Evolutionary conservation across 2,329 filamentous ascomycete species (phyloP), one percentile per base, ranked within the genome.

Genomic region (Fusarium sp.): DNA sequence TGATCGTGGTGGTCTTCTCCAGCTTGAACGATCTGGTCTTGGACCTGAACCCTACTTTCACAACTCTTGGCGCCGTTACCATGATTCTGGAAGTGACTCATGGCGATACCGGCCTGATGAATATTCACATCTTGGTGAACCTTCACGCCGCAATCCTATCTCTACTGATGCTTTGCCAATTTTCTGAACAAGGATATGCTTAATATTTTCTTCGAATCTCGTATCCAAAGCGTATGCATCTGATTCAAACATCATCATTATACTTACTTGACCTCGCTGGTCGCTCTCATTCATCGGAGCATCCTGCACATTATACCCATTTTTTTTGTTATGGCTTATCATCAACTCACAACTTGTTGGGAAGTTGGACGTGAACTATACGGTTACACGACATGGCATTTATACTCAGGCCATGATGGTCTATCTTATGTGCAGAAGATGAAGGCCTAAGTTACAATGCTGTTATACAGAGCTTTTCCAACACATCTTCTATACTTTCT

Each of bases 1-100:
- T 36, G 80, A 82, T 53, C 86, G 91, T 36, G 91, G 91, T 34
- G 91, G 91, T 2, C 76, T 93, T 30, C 76, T 91, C 69, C 84
- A 89, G 72, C 81, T 91, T 44, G 86, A 89, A 68, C 83, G 68
- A 73, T 83, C 76, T 74, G 77, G 70, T 44, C 67, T 40, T 70
- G 73, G 68, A 8, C 65, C 74, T 6, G 76, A 77, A 45, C 71
- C 71, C 17, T 65, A 69, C 44, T 62, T 69, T 28, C 55, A 67
- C 39, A 65, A 65, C 15, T 46, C 62, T 6, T 67, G 72, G 71
- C 45, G n/a, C 24, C 64, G 63, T 19, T 50, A 50, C 34, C 45
- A 54, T 11, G 42, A 62, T 14, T 38, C 24, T 10, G 40, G 36
- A 6, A 42, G 42, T 11, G 56, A 56, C 43, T 32, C 46, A 24